phyloP scores from a whole-genome alignment of 169 alveolate genomes.

The Ichthyophthirius multifiliis region DNA sequence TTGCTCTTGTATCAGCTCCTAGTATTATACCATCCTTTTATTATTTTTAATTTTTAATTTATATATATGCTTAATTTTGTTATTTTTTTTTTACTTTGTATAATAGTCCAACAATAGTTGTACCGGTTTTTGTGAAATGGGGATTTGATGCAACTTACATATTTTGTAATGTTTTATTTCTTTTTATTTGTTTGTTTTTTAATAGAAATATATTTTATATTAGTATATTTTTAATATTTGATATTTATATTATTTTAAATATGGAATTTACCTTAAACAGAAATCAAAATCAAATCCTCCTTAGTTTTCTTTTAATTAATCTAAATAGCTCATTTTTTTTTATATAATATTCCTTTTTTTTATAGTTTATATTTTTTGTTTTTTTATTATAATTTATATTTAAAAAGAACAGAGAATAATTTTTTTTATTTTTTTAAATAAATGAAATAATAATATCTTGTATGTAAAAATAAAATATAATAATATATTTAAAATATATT shows the following conservation, averaged over 20 bases:
- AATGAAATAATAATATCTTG: no score
- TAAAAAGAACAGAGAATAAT: no score
- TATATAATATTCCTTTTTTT: no score
- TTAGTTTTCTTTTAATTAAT: constrained; percentile 2
- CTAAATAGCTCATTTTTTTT: neutral
- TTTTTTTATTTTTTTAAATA: no score
- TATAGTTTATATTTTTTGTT: neutral
- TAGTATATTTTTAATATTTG: neutral
- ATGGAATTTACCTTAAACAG: constrained; percentile 27
- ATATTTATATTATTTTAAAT: no score
- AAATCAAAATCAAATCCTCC: constrained; percentile 72
- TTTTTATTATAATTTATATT: no score
- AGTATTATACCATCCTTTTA: constrained; percentile 94
- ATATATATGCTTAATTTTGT: neutral
- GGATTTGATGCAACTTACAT: constrained; percentile 19
- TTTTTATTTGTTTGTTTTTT: neutral
- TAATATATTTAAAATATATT: no score
- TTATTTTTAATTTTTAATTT: neutral
- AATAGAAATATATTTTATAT: constrained; percentile 19
- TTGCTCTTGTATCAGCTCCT: constrained; percentile 99
- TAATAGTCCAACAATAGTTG: constrained; percentile 97
- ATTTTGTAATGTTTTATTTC: neutral
- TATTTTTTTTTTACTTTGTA: constrained; percentile 58
- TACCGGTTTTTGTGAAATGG: constrained; percentile 90
- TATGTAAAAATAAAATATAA: no score